Evolutionary conservation across 1,284 basidiomycete species (phyloP).

Genomic region (Irpex lacteus): DNA sequence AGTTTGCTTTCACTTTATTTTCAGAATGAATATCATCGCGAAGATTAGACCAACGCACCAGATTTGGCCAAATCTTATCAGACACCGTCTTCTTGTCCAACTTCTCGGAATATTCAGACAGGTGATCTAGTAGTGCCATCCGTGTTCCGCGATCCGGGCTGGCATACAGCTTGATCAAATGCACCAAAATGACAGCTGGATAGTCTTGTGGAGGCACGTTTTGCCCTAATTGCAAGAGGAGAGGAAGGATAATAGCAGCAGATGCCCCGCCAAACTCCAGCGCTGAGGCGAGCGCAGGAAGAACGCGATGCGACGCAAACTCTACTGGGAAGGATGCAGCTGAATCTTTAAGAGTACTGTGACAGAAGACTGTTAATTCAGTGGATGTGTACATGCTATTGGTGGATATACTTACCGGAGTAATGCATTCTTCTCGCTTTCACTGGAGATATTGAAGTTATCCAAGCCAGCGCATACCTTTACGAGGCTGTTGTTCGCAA

Average conservation of each 20-base stretch:
- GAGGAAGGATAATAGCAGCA: constrained; percentile 76
- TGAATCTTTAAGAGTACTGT: constrained; percentile 79
- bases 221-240: constrained; percentile 80
- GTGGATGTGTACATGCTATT: not conserved
- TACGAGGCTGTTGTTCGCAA: constrained; percentile 80
- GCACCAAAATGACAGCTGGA: constrained; percentile 63
- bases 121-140: constrained; percentile 88
- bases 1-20: constrained; percentile 61
- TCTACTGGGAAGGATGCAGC: constrained; percentile 81
- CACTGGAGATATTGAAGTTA: constrained; percentile 81
- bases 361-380: not conserved
- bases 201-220: constrained; percentile 76
- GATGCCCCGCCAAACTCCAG: constrained; percentile 80
- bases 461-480: constrained; percentile 86
- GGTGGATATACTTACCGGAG: constrained; percentile 50
- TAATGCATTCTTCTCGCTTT: constrained; percentile 78
- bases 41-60: constrained; percentile 51
- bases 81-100: constrained; percentile 83
- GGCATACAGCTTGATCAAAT: constrained; percentile 81
- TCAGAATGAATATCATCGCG: constrained; percentile 7
- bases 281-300: constrained; percentile 85
- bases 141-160: constrained; percentile 91
- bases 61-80: constrained; percentile 91
- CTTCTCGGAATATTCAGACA: constrained; percentile 84
- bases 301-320: constrained; percentile 83